Conservation (phyloP, 305 asterid genomes). For the Fraxinus xanthoxyloides region DNA sequence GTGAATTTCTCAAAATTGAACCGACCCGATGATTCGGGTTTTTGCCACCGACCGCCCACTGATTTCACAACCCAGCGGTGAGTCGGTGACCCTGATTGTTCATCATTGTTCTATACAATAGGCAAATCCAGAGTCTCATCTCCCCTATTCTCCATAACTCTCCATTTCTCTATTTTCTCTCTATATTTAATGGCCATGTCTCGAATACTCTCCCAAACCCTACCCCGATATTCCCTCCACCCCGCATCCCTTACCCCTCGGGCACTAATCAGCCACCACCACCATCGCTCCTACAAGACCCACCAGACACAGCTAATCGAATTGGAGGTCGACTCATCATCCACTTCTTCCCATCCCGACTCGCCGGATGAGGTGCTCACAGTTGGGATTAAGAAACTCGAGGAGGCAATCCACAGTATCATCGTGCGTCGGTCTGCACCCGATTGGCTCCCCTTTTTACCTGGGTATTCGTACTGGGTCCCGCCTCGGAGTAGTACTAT, state of each 20-base stretch:
- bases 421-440: slow-evolving; percentile 62
- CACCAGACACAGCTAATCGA: slow-evolving; percentile 47
- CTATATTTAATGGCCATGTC: slow-evolving; percentile 42
- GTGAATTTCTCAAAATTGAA: background rate
- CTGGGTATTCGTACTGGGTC: slow-evolving; percentile 65
- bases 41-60: background rate
- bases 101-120: background rate
- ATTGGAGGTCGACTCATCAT: slow-evolving; percentile 44
- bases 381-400: slow-evolving; percentile 45
- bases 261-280: slow-evolving; percentile 36
- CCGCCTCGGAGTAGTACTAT: slow-evolving; percentile 34
- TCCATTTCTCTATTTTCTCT: background rate
- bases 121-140: background rate
- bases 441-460: slow-evolving; percentile 62
- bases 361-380: slow-evolving; percentile 42
- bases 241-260: slow-evolving; percentile 23
- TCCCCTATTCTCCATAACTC: background rate
- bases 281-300: slow-evolving; percentile 50
- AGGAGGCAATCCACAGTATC: slow-evolving; percentile 51
- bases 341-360: slow-evolving; percentile 30
- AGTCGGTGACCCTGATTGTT: background rate
- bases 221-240: slow-evolving; percentile 22
- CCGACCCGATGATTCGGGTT: background rate
- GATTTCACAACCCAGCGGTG: background rate
- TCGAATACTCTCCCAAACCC: slow-evolving; percentile 43